Evolutionary conservation across 208 protist species (phyloP).

Genomic region (Leishmania gerbilli): DNA sequence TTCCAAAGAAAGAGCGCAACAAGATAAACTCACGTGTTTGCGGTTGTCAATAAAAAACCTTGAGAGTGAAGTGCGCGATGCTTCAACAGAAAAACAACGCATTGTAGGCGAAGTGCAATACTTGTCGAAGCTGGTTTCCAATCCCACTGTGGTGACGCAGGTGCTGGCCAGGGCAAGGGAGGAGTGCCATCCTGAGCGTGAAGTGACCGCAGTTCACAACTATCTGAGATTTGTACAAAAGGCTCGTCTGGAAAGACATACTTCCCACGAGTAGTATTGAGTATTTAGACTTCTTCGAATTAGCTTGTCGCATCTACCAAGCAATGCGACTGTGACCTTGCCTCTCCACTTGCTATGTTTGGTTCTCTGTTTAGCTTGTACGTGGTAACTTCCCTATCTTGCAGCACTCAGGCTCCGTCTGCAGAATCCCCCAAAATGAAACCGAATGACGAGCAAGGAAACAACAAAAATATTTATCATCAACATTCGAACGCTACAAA

Average conservation of each 20-base stretch:
- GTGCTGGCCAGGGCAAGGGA: neutral
- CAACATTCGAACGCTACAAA: neutral
- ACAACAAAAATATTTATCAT: neutral
- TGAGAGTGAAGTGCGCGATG: neutral
- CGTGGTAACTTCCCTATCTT: neutral
- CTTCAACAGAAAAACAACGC: constrained; percentile 10
- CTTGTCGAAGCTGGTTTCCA: neutral
- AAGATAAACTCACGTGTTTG: neutral
- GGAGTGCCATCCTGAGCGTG: neutral
- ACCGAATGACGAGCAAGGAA: neutral
- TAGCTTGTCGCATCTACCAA: neutral
- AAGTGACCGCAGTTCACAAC: neutral
- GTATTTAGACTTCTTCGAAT: neutral
- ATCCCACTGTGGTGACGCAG: neutral
- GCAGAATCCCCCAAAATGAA: neutral
- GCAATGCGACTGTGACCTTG: constrained; percentile 1
- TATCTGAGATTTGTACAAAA: constrained; percentile 19
- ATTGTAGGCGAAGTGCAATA: constrained; percentile 10
- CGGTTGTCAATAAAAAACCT: constrained; percentile 2
- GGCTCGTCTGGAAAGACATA: constrained; percentile 1
- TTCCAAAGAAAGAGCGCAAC: neutral
- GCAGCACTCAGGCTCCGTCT: neutral
- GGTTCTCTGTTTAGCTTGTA: neutral
- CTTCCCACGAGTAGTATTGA: neutral
- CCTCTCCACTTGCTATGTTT: constrained; percentile 7